Evolutionary conservation across 208 protist species (phyloP).

Genomic region (Leishmania tarentolae): DNA sequence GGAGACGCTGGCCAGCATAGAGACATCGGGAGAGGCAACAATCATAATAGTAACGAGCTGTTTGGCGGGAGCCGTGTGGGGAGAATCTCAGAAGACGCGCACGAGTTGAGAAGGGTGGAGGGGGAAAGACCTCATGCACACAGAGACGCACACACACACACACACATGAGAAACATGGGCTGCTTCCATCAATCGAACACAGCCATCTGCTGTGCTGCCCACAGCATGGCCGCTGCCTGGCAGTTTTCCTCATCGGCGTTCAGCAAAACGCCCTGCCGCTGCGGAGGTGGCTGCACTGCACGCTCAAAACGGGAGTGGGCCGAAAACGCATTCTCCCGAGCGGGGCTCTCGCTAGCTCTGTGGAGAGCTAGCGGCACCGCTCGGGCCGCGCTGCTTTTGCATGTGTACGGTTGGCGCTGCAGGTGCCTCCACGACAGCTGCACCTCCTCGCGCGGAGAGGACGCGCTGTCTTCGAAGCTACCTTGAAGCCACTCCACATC

Average conservation of each 20-base stretch:
- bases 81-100: not conserved
- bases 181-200: not conserved
- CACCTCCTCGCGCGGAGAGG: slow-evolving; percentile 1
- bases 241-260: not conserved
- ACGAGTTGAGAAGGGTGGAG: not conserved
- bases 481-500: slow-evolving; percentile 6
- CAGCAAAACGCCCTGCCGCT: not conserved
- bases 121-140: not conserved
- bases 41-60: not conserved
- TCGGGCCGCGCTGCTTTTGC: not conserved
- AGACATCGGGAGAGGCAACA: not conserved
- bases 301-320: slow-evolving; percentile 3
- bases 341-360: not conserved
- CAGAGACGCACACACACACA: not conserved
- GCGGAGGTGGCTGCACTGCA: slow-evolving; percentile 7
- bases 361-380: not conserved
- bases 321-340: not conserved
- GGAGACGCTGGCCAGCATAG: not conserved
- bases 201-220: slow-evolving; percentile 11
- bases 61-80: not conserved
- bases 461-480: not conserved
- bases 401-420: not conserved
- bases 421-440: slow-evolving; percentile 6
- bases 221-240: slow-evolving; percentile 11
- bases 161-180: not conserved